Conservation (phyloP, 73 alveolate species). For the Tetrahymena malaccensis region DNA sequence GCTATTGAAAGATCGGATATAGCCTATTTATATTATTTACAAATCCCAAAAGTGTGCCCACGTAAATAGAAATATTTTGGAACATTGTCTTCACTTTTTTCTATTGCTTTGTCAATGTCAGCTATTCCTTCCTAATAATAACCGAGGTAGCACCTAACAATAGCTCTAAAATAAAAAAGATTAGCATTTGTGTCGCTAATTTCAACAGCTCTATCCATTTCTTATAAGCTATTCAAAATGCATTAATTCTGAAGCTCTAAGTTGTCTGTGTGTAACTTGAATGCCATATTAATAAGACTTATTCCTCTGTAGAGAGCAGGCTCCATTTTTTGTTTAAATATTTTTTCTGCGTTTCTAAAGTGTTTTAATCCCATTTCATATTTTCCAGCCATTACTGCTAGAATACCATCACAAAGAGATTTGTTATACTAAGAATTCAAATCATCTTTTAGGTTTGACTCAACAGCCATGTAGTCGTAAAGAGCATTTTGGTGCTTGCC, state of each 20-base stretch:
- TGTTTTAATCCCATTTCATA: slow-evolving; percentile 18
- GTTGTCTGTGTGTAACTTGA: neutral
- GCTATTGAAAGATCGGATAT: slow-evolving; percentile 31
- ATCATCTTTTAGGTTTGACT: slow-evolving; percentile 1
- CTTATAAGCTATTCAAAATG: slow-evolving; percentile 5
- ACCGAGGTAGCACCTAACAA: slow-evolving; percentile 25
- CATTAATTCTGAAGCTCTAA: neutral
- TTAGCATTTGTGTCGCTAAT: slow-evolving; percentile 32
- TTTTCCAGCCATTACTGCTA: slow-evolving; percentile 14
- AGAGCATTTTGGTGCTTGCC: slow-evolving; percentile 45
- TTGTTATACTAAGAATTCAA: slow-evolving; percentile 27
- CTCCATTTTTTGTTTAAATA: slow-evolving; percentile 40
- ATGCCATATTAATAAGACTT: slow-evolving; percentile 22
- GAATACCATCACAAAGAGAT: slow-evolving; percentile 42
- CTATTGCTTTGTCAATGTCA: slow-evolving; percentile 42
- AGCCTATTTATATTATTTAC: slow-evolving; percentile 17
- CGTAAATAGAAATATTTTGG: slow-evolving; percentile 32
- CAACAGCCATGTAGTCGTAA: slow-evolving; percentile 26
- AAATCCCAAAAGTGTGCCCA: slow-evolving; percentile 36
- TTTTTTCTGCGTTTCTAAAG: slow-evolving; percentile 30
- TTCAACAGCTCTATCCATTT: slow-evolving; percentile 26
- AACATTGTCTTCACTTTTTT: slow-evolving; percentile 43
- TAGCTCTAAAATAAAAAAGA: slow-evolving; percentile 33
- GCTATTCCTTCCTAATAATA: slow-evolving; percentile 16
- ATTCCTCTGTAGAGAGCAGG: slow-evolving; percentile 43